Evolutionary conservation across 1,139 yeast species (phyloP), one percentile per base, ranked within the genome.

Genomic region (Magnusiomyces suaveolens): DNA sequence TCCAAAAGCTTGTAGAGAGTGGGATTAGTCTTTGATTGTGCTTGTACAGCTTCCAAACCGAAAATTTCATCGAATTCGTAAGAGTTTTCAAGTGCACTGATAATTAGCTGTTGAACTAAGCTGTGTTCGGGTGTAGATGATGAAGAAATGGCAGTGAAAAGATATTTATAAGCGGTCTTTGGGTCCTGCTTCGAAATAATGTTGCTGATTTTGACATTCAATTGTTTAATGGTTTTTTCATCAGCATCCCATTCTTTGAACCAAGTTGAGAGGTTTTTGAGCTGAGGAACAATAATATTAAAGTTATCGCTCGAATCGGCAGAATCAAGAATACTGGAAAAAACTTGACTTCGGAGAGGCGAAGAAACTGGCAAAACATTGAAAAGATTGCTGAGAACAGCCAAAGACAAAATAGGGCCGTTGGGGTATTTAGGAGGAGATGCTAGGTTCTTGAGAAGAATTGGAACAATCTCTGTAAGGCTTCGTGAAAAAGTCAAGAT

Each of bases 311-410:
- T 65, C 46, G 62, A 58, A 21, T 60, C 64, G 16, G 75, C 69
- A 46, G 70, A 63, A 25, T 68, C 64, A 46, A 74, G 56, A 41
- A 74, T 65, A 43, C 67, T 59, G 55, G 52, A 51, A 60, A 74
- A 69, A 4, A 73, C 72, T 25, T 59, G 60, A 48, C 64, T 62
- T 52, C 72, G 65, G 43, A 63, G 59, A 12, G 67, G 62, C 39
- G 72, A 66, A 41, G 59, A 55, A 20, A 61, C 57, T 23, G 71
- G 67, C 44, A 74, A 61, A 38, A 72, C 66, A 62, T 74, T 75
- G 67, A 74, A 74, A 46, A 73, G 64, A 58, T 72, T 72, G 51
- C 73, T 65, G 50, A 73, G 60, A 20, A 73, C 71, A 2, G 72
- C 66, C 53, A 72, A 61, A 23, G 65, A 64, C 48, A 69, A 66